Base-by-base conservation (phyloP, 495 filamentous ascomycete genomes). In the Rusavskia elegans region DNA sequence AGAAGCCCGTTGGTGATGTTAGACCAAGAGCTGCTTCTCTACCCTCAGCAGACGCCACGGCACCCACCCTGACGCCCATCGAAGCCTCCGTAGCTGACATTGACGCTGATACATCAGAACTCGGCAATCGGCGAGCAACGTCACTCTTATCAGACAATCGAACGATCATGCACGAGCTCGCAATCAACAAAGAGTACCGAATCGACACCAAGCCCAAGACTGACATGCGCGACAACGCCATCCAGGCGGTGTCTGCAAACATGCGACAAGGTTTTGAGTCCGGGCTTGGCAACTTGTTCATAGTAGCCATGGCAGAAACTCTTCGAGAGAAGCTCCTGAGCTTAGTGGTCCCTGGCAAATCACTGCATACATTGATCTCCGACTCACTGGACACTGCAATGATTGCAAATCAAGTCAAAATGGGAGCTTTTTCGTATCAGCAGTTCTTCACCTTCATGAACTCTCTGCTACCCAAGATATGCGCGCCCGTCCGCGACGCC, bases 401-500 rank as follows among this genome's bases (percentile, higher is more conserved):
- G 45, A 81, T 95, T 38, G 70, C 76, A 37, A 78, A 75, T 38
- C 87, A 96, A 59, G 87, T 88, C 56, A 71, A 74, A 29, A 79
- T 77, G 45, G 89, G 92, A 14, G 77, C 79, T 45, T 98, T 97
- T 63, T 95, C 93, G 0, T 95, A 96, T 63, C 83, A 90, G 57
- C 82, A 78, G 19, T 95, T 98, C 68, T 97, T 97, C 68, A 72
- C 80, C 2, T 89, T 90, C 55, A 94, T 97, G 79, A 80, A 82
- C 30, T 76, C 74, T 36, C 81, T 98, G 38, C 72, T 98, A n/a
- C 93, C 93, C 16, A 85, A 85, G 59, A 83, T 98, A 19, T 98
- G 92, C 64, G 89, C 92, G 4, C 92, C 93, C 2, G 83, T 88
- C 52, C 78, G 92, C 2, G 92, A 98, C 56, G 80, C 77, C 10